phyloP scores from a whole-genome alignment of 257 asterid genomes.

The Solanum bukasovii region DNA sequence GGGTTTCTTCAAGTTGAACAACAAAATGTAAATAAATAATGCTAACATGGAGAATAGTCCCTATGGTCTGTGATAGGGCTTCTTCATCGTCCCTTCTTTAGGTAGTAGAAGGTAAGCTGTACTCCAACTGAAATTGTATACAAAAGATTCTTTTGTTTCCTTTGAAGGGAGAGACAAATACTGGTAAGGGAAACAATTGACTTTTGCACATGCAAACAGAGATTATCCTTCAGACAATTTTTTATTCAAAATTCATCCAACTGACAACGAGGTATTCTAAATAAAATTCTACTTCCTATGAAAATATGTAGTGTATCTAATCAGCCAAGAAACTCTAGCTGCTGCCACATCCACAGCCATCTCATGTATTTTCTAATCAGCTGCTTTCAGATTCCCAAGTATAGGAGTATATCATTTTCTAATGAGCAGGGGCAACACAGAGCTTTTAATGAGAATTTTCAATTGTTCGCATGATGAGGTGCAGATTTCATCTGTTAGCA shows the following conservation, averaged over 20 bases:
- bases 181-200: neutral
- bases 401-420: neutral
- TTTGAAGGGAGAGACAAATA: neutral
- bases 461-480: slow-evolving; percentile 1
- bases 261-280: neutral
- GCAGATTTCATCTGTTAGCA: slow-evolving; percentile 77
- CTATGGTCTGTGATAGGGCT: neutral
- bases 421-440: neutral
- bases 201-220: neutral
- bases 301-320: neutral
- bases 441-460: slow-evolving; percentile 7
- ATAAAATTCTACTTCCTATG: neutral
- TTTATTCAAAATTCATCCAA: neutral
- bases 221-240: neutral
- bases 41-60: neutral
- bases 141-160: neutral
- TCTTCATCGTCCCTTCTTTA: neutral
- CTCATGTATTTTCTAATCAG: neutral
- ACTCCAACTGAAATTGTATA: neutral
- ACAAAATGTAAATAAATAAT: neutral
- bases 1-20: neutral
- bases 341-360: neutral
- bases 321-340: neutral
- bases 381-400: neutral
- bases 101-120: neutral